A percentile compares a stretch with the other conserved stretches of the same genome.
These are phyloP conservation scores for Sugiyamaella americana DNA, from an alignment of 805 yeast genomes.

Conservation along the genomic window DNA sequence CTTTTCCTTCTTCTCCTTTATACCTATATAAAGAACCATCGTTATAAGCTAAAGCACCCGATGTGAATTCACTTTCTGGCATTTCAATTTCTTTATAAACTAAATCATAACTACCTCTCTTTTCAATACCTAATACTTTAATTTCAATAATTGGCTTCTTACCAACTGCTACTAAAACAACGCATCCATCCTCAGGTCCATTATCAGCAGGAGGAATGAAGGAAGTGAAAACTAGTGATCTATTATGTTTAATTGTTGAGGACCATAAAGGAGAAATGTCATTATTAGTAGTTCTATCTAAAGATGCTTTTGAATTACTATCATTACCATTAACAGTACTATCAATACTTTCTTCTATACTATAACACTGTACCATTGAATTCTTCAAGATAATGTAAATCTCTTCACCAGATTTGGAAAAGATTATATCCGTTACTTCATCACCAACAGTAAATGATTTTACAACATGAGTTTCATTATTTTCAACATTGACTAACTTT, in stretches of 20 bases:
- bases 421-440: constrained; percentile 8
- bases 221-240: constrained; percentile 11
- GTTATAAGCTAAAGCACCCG: constrained; percentile 12
- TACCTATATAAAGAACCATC: constrained; percentile 16
- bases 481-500: constrained; percentile 3
- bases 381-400: constrained; percentile 12
- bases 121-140: constrained; percentile 16
- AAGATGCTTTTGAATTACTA: no score
- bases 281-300: no score
- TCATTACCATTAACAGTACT: no score
- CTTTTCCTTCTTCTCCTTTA: constrained; percentile 24
- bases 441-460: constrained; percentile 4
- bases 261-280: no score
- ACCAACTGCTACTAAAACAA: constrained; percentile 17
- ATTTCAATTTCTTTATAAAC: constrained; percentile 9
- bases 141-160: constrained; percentile 17
- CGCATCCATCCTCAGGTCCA: constrained; percentile 11
- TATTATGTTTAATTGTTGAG: constrained; percentile 14
- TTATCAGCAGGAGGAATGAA: constrained; percentile 7
- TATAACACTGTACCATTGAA: constrained; percentile 12
- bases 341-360: background rate
- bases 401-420: constrained; percentile 4
- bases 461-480: constrained; percentile 4
- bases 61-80: constrained; percentile 6
- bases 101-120: constrained; percentile 10